phyloP scores from a whole-genome alignment of 352 stramenopile genomes.

The Phytophthora pluvialis region DNA sequence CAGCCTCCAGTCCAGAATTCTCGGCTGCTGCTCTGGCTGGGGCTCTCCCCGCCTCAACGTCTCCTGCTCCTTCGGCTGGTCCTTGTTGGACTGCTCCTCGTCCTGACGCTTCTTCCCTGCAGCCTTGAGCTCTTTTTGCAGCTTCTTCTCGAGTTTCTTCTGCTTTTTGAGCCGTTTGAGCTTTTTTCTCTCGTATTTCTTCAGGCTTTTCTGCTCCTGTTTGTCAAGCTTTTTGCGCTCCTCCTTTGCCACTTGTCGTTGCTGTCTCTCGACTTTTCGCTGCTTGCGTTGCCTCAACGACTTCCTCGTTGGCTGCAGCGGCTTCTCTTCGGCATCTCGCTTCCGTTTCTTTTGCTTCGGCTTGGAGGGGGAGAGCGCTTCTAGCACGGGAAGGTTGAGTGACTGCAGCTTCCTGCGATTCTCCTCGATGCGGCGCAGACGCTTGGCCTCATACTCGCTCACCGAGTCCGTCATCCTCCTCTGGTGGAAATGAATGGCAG shows the following conservation, averaged over 20 bases:
- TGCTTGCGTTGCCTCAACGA: slow-evolving; percentile 20
- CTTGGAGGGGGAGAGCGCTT: background rate
- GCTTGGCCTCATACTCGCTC: slow-evolving; percentile 72
- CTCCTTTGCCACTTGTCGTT: slow-evolving; percentile 3
- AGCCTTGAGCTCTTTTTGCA: slow-evolving; percentile 1
- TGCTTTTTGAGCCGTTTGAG: slow-evolving; percentile 7
- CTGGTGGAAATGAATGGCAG: slow-evolving; percentile 26
- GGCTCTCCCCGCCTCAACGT: background rate
- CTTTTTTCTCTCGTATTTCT: slow-evolving; percentile 16
- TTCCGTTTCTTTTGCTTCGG: slow-evolving; percentile 11
- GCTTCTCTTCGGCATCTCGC: slow-evolving; percentile 12
- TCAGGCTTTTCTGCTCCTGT: background rate
- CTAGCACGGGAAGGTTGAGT: slow-evolving; percentile 38
- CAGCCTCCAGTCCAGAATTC: slow-evolving; percentile 27
- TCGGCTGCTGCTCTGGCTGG: background rate
- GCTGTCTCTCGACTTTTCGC: slow-evolving; percentile 8
- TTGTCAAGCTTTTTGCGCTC: slow-evolving; percentile 4
- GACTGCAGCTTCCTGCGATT: slow-evolving; percentile 53
- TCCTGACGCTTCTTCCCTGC: background rate
- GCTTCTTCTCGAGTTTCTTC: slow-evolving; percentile 12
- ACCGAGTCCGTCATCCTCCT: slow-evolving; percentile 12
- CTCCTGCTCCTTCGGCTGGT: background rate
- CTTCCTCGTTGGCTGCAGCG: slow-evolving; percentile 17
- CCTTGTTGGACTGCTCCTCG: background rate
- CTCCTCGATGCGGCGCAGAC: slow-evolving; percentile 56